Base-by-base conservation (phyloP, 805 yeast species). In the Yamadazyma scolyti region DNA sequence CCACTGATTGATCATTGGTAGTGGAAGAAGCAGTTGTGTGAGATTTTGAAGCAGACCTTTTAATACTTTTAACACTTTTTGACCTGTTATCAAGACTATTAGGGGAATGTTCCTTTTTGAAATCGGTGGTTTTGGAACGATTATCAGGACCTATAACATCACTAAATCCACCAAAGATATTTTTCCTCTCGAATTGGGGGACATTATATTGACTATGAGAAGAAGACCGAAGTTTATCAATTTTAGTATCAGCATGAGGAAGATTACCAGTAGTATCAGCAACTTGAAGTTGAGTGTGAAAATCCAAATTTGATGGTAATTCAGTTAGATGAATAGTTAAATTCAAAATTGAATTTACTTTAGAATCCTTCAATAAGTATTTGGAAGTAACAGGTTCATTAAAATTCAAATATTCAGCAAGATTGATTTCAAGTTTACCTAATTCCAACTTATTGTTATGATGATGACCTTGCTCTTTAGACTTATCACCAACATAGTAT, bases 331-430 rank as follows among this genome's bases (percentile, higher is more conserved):
- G 62, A n/a, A 84, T 60, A 2, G 79, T 68, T 24, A 86, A 39
- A 37, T 72, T 79, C 23, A 82, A 55, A n/a, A 86, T 82, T 2
- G 94, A 80, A 53, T 90, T 90, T 12, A 90, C 77, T 43, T 86
- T 85, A 2, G 95, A 82, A 16, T 85, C 73, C 46, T 80, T 80
- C 21, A 90, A 62, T 25, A 90, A 58, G 45, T 82, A 87, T 39
- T 84, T 66, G 39, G 81, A 68, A 2, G 79, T 65, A 4, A 69
- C 56, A 3, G 75, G 67, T 31, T 70, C 68, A 19, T 67, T 63
- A 33, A 72, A 75, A 42, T 69, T 65, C 21, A 81, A 71, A 52
- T 80, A 86, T 45, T 87, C 94, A 0, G 90, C 60, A 24, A 89
- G 50, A 47, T 88, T 82, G 20, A 90, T 58, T 25, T 66, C 75